phyloP scores from a whole-genome alignment of 306 rosid species.

The Cucumis cinereus region DNA sequence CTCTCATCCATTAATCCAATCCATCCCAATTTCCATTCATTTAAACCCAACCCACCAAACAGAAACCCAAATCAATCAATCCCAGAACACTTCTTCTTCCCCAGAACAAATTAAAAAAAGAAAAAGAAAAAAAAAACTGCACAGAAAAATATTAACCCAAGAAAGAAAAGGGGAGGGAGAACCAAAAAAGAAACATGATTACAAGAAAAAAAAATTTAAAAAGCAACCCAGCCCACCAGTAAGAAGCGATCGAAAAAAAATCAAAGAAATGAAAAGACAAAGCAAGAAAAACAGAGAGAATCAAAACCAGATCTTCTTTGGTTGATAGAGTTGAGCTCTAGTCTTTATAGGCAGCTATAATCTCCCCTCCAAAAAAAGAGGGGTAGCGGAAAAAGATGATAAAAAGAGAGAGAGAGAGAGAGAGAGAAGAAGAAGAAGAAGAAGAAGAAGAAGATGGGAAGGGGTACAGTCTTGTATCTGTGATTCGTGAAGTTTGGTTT shows the following conservation, averaged over 20 bases:
- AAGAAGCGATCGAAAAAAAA: not conserved
- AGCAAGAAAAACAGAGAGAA: not conserved
- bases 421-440: not conserved
- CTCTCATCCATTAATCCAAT: conserved; percentile 28
- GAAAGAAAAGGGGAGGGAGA: not conserved
- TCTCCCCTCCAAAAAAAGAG: not conserved
- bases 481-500: not conserved
- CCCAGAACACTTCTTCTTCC: conserved; percentile 13
- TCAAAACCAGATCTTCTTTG: conserved; percentile 3
- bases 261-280: not conserved
- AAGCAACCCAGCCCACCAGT: not conserved
- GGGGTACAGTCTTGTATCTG: not conserved
- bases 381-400: not conserved
- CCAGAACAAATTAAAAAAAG: conserved; percentile 12
- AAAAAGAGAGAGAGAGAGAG: not conserved
- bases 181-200: not conserved
- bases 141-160: not conserved
- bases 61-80: conserved; percentile 17
- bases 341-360: not conserved
- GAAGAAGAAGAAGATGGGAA: not conserved
- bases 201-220: not conserved
- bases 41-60: conserved; percentile 11
- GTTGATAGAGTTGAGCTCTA: not conserved
- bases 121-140: conserved; percentile 12
- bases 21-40: conserved; percentile 17